These are phyloP conservation scores for Colletotrichum eleusines DNA, from an alignment of 2,329 filamentous ascomycete species.

Conservation along the genomic window DNA sequence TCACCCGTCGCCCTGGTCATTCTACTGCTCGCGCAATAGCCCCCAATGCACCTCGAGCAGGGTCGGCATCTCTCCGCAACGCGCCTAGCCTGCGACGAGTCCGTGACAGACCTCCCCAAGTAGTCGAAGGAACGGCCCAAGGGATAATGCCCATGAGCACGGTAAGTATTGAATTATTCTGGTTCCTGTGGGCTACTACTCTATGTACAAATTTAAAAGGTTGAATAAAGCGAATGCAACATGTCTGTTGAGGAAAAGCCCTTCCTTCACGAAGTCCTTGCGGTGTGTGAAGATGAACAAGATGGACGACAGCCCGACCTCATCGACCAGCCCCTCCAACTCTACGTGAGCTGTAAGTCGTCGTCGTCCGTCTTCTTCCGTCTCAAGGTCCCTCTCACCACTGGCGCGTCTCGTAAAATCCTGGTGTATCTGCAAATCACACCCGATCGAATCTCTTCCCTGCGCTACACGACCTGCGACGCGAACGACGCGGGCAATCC, in stretches of 20 bases:
- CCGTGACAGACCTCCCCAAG: no score
- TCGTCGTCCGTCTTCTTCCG: neutral
- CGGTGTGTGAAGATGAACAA: neutral
- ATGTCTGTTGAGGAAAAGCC: neutral
- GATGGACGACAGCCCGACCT: neutral
- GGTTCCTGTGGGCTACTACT: neutral
- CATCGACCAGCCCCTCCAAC: neutral
- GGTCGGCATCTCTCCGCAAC: neutral
- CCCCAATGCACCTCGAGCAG: conserved; percentile 20
- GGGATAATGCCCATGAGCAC: neutral
- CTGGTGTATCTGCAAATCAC: conserved; percentile 5
- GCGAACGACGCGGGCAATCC: neutral
- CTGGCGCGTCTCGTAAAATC: neutral
- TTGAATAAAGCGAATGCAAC: neutral
- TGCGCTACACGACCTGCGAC: neutral
- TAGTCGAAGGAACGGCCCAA: no score
- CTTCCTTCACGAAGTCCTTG: neutral
- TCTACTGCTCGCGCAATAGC: conserved; percentile 26
- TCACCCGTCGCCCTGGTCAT: conserved; percentile 23
- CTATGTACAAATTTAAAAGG: neutral
- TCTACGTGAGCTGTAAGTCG: neutral
- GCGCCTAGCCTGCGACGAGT: neutral
- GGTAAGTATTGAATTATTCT: neutral
- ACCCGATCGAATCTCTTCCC: neutral
- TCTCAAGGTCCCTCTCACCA: neutral